phyloP scores from a whole-genome alignment of 1,139 yeast species.

The Candida anutae region DNA sequence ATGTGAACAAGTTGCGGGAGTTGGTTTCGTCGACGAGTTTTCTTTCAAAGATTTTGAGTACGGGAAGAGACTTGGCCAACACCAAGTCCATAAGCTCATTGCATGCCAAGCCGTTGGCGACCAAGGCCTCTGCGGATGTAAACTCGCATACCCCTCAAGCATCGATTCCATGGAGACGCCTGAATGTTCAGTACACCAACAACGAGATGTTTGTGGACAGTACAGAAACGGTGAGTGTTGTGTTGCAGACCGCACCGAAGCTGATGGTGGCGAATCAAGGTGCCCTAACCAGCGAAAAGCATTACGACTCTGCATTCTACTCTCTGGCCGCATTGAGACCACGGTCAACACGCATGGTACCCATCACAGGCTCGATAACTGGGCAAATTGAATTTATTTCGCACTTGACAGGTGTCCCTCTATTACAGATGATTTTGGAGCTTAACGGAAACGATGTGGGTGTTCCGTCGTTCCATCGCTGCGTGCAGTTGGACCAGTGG shows the following conservation, averaged over 20 bases:
- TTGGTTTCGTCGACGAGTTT: constrained; percentile 55
- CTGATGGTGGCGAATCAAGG: constrained; percentile 2
- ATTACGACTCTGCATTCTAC: constrained; percentile 13
- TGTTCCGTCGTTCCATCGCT: constrained; percentile 53
- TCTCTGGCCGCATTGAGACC: constrained; percentile 9
- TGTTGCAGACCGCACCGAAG: constrained; percentile 20
- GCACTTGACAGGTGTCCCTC: constrained; percentile 70
- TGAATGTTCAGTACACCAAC: constrained; percentile 56
- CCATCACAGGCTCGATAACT: constrained; percentile 50
- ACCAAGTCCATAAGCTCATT: constrained; percentile 7
- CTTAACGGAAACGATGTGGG: constrained; percentile 31
- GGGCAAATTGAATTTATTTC: constrained; percentile 63
- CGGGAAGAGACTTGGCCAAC: constrained; percentile 24
- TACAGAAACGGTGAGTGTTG: constrained; percentile 48
- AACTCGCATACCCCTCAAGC: constrained; percentile 1
- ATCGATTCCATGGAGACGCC: constrained; percentile 50
- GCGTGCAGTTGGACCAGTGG: constrained; percentile 47
- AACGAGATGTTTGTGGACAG: constrained; percentile 82
- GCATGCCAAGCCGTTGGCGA: constrained; percentile 1
- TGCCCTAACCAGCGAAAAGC: constrained; percentile 4
- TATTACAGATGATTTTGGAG: constrained; percentile 48
- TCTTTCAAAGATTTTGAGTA: constrained; percentile 28
- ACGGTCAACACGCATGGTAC: constrained; percentile 20
- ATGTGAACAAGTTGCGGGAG: constrained; percentile 62
- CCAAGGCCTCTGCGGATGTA: background rate